phyloP scores from a whole-genome alignment of 1,284 basidiomycete species.

The Apiotrichum akiyoshidainum region DNA sequence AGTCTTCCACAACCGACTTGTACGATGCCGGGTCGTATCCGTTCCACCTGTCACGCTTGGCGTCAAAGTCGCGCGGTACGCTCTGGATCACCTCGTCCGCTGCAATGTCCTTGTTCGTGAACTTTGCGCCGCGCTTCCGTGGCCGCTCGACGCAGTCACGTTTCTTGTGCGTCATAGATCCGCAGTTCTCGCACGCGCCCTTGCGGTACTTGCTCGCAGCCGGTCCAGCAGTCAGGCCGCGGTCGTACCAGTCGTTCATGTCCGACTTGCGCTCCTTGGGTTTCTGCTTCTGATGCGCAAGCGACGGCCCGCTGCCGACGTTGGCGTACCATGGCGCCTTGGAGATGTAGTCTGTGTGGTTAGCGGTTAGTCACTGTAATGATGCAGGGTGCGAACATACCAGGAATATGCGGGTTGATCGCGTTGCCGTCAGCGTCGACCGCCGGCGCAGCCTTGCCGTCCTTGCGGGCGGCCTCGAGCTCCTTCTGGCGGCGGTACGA shows the following conservation, averaged over 20 bases:
- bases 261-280: constrained; percentile 62
- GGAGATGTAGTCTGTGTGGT: constrained; percentile 73
- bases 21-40: constrained; percentile 91
- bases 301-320: constrained; percentile 72
- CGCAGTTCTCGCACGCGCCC: constrained; percentile 98
- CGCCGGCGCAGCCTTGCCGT: constrained; percentile 92
- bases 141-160: constrained; percentile 94
- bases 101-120: constrained; percentile 82
- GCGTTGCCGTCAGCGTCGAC: constrained; percentile 89
- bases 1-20: constrained; percentile 84
- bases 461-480: constrained; percentile 89
- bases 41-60: constrained; percentile 97
- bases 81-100: constrained; percentile 86
- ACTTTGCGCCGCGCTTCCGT: constrained; percentile 92
- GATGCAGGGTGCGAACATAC: constrained; percentile 55
- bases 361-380: background rate
- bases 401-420: constrained; percentile 98
- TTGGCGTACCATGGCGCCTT: constrained; percentile 99
- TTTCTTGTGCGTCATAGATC: constrained; percentile 88
- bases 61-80: constrained; percentile 78
- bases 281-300: constrained; percentile 83
- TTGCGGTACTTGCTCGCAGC: constrained; percentile 94
- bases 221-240: constrained; percentile 79
- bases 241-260: constrained; percentile 87
- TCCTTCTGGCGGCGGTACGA: constrained; percentile 93